These are phyloP conservation scores for Kodamaea nitidulidarum DNA, from an alignment of 805 yeast species.

Conservation along the genomic window DNA sequence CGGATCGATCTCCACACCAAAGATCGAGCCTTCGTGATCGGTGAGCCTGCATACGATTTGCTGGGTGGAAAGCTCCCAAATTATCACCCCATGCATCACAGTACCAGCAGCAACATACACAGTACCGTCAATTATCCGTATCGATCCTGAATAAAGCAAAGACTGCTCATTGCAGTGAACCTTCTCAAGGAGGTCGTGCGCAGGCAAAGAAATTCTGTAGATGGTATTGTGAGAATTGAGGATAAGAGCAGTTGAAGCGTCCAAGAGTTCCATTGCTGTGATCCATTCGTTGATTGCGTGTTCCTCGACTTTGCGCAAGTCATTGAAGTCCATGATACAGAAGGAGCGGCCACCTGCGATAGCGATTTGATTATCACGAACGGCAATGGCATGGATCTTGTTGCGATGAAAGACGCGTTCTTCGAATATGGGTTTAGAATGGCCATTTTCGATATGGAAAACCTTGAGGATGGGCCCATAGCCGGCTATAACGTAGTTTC, in stretches of 20 bases:
- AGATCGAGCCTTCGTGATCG: constrained; percentile 90
- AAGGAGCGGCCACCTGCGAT: constrained; percentile 73
- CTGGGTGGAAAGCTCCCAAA: constrained; percentile 58
- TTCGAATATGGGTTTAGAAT: constrained; percentile 33
- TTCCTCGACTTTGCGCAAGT: constrained; percentile 29
- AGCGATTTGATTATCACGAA: constrained; percentile 34
- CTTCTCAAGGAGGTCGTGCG: constrained; percentile 25
- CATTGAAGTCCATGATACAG: constrained; percentile 24
- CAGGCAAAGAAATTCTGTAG: constrained; percentile 28
- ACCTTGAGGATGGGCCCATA: constrained; percentile 65
- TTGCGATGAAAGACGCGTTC: constrained; percentile 58
- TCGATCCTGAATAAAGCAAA: constrained; percentile 81
- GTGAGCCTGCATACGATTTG: constrained; percentile 51
- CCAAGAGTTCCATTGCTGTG: constrained; percentile 51
- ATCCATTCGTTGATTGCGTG: constrained; percentile 77
- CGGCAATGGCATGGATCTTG: constrained; percentile 75
- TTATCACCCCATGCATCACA: constrained; percentile 78
- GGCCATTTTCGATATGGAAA: constrained; percentile 38
- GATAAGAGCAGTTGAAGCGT: constrained; percentile 37
- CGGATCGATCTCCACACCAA: constrained; percentile 63
- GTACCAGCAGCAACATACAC: constrained; percentile 83
- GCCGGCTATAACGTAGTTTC: constrained; percentile 49
- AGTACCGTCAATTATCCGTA: constrained; percentile 43
- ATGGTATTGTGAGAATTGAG: constrained; percentile 80
- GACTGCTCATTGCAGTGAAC: constrained; percentile 65